Evolutionary conservation across 805 yeast species (phyloP).

Genomic region (Kockiozyma suomiensis): DNA sequence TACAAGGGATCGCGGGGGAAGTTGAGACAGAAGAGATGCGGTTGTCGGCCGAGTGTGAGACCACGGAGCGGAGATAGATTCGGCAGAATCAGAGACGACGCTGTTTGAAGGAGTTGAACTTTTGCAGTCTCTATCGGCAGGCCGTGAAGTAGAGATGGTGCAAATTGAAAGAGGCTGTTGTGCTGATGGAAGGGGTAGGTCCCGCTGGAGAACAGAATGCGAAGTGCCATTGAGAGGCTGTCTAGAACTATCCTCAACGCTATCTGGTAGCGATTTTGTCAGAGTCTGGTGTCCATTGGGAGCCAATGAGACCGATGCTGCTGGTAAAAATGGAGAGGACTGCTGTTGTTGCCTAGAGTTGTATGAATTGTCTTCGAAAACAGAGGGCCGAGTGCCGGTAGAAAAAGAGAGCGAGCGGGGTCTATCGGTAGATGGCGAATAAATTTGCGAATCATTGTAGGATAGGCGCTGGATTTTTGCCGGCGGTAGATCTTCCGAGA

Average conservation of each 20-base stretch:
- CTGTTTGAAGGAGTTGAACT: conserved; percentile 5
- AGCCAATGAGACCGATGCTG: too few species aligned
- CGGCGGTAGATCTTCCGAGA: conserved; percentile 3
- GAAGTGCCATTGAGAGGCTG: too few species aligned
- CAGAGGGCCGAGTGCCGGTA: background rate
- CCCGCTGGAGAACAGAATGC: too few species aligned
- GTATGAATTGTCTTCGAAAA: background rate
- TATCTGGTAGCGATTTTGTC: too few species aligned
- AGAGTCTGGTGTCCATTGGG: too few species aligned
- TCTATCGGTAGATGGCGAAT: conserved; percentile 2
- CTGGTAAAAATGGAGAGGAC: too few species aligned
- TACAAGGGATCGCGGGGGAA: conserved; percentile 23
- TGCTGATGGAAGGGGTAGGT: too few species aligned
- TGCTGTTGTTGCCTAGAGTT: too few species aligned
- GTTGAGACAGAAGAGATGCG: conserved; percentile 14
- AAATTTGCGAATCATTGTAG: background rate
- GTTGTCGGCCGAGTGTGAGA: conserved; percentile 14
- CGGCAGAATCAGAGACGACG: conserved; percentile 2
- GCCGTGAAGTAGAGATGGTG: too few species aligned
- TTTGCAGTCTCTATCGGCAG: background rate
- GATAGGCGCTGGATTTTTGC: conserved; percentile 7
- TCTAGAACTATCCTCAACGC: too few species aligned
- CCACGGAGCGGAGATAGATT: conserved; percentile 8
- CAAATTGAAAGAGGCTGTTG: too few species aligned
- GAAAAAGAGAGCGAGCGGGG: conserved; percentile 10